Evolutionary conservation across 1,284 basidiomycete species (phyloP).

Genomic region (Jaminaea rosea): DNA sequence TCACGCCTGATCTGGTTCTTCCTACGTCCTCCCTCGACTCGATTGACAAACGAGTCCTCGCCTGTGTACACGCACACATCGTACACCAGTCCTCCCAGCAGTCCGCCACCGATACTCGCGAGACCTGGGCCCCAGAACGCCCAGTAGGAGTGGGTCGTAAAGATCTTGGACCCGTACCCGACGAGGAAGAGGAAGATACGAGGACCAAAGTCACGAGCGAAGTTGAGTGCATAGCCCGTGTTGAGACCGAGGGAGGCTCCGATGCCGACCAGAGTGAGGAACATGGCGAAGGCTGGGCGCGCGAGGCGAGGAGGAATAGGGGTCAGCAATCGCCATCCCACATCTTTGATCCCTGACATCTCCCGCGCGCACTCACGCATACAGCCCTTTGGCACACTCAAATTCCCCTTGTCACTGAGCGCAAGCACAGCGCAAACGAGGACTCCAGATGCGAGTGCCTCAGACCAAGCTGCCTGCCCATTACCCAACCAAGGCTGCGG

Average conservation of each 20-base stretch:
- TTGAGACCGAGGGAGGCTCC: conserved; percentile 56
- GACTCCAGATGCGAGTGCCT: conserved; percentile 28
- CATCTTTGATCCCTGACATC: too few relatives aligned
- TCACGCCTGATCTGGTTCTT: too few relatives aligned
- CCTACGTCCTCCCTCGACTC: conserved; percentile 10
- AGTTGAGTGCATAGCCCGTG: conserved; percentile 57
- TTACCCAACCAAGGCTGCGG: conserved; percentile 35
- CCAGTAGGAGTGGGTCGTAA: conserved; percentile 56
- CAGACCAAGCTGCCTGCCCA: conserved; percentile 12
- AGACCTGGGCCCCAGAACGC: conserved; percentile 63
- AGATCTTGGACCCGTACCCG: conserved; percentile 54
- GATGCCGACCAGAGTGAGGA: conserved; percentile 56
- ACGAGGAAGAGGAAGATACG: conserved; percentile 56
- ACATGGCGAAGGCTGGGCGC: conserved; percentile 44
- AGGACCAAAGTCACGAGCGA: conserved; percentile 60
- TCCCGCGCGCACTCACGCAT: conserved; percentile 27
- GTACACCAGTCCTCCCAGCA: conserved; percentile 43
- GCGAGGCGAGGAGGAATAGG: too few relatives aligned
- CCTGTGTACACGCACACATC: conserved; percentile 46
- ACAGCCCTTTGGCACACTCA: conserved; percentile 52
- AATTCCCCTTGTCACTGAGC: conserved; percentile 47
- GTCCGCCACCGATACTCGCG: conserved; percentile 36
- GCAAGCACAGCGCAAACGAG: conserved; percentile 30
- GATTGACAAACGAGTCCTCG: conserved; percentile 40
- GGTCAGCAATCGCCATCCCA: too few relatives aligned